Evolutionary conservation across 306 rosid species (phyloP).

Genomic region (Pyrus betulifolia): DNA sequence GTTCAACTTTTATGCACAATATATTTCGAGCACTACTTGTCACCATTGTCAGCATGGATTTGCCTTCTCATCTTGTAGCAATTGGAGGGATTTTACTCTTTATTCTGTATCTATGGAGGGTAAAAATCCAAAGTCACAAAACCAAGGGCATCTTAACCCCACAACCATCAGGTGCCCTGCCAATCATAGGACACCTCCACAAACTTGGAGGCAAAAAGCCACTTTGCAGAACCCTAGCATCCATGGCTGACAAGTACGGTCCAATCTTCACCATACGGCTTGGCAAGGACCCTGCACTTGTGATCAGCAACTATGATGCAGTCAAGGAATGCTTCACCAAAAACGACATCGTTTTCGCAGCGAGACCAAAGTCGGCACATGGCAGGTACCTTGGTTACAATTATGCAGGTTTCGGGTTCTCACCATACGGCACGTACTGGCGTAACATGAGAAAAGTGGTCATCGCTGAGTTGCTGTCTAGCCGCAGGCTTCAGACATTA

Average conservation of each 20-base stretch:
- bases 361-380: conserved; percentile 38
- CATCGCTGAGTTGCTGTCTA: too few relatives aligned
- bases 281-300: conserved; percentile 33
- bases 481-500: conserved; percentile 25
- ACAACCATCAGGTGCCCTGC: conserved; percentile 32
- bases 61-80: conserved; percentile 7
- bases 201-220: conserved; percentile 21
- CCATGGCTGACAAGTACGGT: conserved; percentile 43
- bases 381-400: conserved; percentile 40
- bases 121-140: neutral
- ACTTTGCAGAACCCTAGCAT: conserved; percentile 28
- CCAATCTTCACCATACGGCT: conserved; percentile 39
- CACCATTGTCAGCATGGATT: conserved; percentile 16
- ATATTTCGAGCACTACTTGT: neutral
- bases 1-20: neutral
- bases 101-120: conserved; percentile 13
- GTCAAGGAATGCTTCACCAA: neutral
- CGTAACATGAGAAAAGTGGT: too few relatives aligned
- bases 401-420: neutral
- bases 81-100: conserved; percentile 5
- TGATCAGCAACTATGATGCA: conserved; percentile 39
- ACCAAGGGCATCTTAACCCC: conserved; percentile 24
- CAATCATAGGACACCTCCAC: conserved; percentile 56
- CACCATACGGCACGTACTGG: neutral
- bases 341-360: too few relatives aligned